A percentile compares a stretch with the other conserved stretches of the same genome.
These are phyloP conservation scores for Rhizodiscina lignyota DNA, from an alignment of 495 filamentous ascomycete genomes.

Conservation along the genomic window DNA sequence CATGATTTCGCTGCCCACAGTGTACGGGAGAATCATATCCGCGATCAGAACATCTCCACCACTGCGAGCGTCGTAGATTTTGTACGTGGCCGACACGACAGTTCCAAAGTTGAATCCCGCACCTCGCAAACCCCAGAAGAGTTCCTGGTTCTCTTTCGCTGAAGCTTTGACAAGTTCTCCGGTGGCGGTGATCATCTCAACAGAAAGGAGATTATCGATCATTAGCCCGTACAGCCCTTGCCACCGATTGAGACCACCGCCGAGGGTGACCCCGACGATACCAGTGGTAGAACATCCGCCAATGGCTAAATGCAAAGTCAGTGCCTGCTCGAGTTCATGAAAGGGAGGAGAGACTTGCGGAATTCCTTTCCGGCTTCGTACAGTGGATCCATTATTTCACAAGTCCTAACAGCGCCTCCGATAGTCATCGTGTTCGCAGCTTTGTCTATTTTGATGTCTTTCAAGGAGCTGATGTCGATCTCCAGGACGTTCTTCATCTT, in stretches of 20 bases:
- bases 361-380: slow-evolving; percentile 20
- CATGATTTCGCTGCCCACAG: background rate
- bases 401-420: slow-evolving; percentile 37
- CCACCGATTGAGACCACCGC: slow-evolving; percentile 39
- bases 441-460: slow-evolving; percentile 28
- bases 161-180: slow-evolving; percentile 26
- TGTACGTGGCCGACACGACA: slow-evolving; percentile 29
- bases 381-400: slow-evolving; percentile 30
- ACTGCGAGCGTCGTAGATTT: slow-evolving; percentile 21
- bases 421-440: slow-evolving; percentile 27
- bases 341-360: background rate
- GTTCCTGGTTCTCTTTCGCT: slow-evolving; percentile 14
- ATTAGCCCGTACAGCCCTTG: slow-evolving; percentile 30
- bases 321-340: slow-evolving; percentile 39
- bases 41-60: background rate
- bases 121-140: slow-evolving; percentile 23
- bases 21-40: background rate
- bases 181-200: slow-evolving; percentile 32
- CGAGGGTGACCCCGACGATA: slow-evolving; percentile 39
- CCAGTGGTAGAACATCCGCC: slow-evolving; percentile 21
- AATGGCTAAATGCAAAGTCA: slow-evolving; percentile 41
- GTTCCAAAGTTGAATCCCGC: slow-evolving; percentile 23
- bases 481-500: background rate
- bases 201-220: slow-evolving; percentile 34
- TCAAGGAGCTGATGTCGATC: slow-evolving; percentile 37